phyloP scores from a whole-genome alignment of 371 early-diverging fungal species.

The Mortierella sp. region DNA sequence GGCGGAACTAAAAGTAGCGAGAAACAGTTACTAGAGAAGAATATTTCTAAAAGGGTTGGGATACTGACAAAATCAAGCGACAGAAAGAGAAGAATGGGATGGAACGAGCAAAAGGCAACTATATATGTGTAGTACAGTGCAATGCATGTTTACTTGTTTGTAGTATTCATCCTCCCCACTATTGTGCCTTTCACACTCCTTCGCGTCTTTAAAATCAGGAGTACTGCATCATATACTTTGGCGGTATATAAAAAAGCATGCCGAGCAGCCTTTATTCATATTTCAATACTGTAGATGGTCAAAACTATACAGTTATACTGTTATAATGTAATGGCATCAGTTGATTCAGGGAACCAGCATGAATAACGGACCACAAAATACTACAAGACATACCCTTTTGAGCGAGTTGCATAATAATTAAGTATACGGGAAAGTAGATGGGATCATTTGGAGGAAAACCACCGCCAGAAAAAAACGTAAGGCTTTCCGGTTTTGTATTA shows the following conservation, averaged over 20 bases:
- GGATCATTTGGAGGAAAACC: not conserved
- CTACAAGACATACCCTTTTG: not conserved
- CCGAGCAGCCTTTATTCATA: not conserved
- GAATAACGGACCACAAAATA: slow-evolving; percentile 4
- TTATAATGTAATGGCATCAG: not conserved
- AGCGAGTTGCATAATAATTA: not conserved
- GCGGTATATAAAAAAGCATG: not conserved
- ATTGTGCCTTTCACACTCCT: not conserved
- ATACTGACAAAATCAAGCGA: not conserved
- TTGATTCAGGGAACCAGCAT: slow-evolving; percentile 6
- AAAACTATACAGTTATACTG: not conserved
- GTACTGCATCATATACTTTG: not conserved
- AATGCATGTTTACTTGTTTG: not conserved
- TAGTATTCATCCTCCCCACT: not conserved
- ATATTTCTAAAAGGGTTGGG: not conserved
- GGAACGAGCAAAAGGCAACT: not conserved
- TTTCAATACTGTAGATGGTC: not conserved
- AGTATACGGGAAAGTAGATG: not conserved
- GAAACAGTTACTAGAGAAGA: not conserved
- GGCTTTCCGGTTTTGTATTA: no score
- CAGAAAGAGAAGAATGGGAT: not conserved
- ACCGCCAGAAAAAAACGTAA: not conserved
- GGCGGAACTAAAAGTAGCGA: no score
- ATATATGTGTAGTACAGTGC: not conserved
- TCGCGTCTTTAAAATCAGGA: not conserved